These are phyloP conservation scores for Sicyos baderoa DNA, from an alignment of 306 rosid species.

Conservation along the genomic window DNA sequence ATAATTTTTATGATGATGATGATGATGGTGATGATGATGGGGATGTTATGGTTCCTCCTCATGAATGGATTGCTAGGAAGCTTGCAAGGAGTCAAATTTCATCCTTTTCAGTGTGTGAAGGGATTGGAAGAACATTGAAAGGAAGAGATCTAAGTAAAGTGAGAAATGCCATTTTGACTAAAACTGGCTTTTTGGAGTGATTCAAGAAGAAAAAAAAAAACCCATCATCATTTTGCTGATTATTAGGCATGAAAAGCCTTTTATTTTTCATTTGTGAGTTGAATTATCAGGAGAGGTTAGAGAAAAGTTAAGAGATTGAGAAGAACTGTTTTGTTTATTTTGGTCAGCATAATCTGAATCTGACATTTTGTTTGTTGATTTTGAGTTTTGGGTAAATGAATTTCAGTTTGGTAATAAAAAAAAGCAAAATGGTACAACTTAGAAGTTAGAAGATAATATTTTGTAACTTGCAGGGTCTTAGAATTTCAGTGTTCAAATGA, in stretches of 20 bases:
- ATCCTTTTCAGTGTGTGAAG: constrained; percentile 89
- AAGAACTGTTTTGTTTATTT: not conserved
- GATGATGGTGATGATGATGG: constrained; percentile 27
- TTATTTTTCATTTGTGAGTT: not conserved
- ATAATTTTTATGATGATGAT: too few relatives aligned
- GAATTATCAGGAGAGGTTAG: not conserved
- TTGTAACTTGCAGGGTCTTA: not conserved
- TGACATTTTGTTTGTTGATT: constrained; percentile 10
- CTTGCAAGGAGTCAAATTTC: constrained; percentile 83
- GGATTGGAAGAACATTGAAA: constrained; percentile 78
- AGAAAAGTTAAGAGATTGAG: not conserved
- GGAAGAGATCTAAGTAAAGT: constrained; percentile 97
- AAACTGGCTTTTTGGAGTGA: constrained; percentile 89
- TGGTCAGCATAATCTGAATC: constrained; percentile 1
- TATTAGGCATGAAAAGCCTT: too few relatives aligned
- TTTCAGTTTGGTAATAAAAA: constrained; percentile 12
- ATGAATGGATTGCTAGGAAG: constrained; percentile 88
- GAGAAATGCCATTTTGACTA: constrained; percentile 65
- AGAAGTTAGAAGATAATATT: not conserved
- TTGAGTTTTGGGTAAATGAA: constrained; percentile 3
- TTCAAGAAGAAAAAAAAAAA: too few relatives aligned
- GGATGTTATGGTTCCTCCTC: constrained; percentile 72
- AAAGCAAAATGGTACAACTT: not conserved
- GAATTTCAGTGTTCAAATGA: not conserved
- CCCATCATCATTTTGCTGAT: not conserved